These are phyloP conservation scores for Cladosporium sp. DNA, from an alignment of 2,329 filamentous ascomycete genomes.

Conservation along the genomic window DNA sequence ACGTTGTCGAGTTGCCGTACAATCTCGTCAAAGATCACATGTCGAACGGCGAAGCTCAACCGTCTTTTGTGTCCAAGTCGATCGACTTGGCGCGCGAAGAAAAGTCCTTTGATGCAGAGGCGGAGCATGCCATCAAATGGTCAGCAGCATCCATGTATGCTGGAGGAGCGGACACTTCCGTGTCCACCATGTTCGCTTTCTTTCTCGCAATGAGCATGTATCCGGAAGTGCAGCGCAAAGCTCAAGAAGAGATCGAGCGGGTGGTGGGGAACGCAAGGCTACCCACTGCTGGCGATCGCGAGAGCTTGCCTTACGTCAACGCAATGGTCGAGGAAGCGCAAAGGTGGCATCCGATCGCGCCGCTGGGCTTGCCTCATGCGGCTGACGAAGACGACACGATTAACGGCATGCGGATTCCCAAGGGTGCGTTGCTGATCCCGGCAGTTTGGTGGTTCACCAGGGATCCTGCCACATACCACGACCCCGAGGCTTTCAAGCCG, in stretches of 20 bases:
- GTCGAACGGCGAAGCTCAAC: constrained; percentile 21
- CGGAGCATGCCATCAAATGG: constrained; percentile 39
- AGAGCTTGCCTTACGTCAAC: constrained; percentile 29
- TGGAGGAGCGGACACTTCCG: constrained; percentile 22
- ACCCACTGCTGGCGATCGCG: constrained; percentile 27
- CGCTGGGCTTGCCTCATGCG: constrained; percentile 36
- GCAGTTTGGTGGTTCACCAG: constrained; percentile 36
- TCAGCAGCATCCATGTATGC: constrained; percentile 40
- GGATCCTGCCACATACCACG: constrained; percentile 19
- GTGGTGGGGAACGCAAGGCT: constrained; percentile 27
- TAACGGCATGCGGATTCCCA: constrained; percentile 40
- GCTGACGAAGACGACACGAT: constrained; percentile 39
- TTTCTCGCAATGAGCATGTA: constrained; percentile 30
- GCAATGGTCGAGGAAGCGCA: constrained; percentile 33
- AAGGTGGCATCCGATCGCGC: constrained; percentile 31
- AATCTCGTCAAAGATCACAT: constrained; percentile 39
- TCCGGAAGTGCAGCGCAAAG: constrained; percentile 28
- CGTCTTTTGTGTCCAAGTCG: constrained; percentile 40
- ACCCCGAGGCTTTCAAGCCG: constrained; percentile 29
- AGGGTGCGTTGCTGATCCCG: constrained; percentile 36
- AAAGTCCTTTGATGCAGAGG: constrained; percentile 17
- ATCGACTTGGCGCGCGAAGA: constrained; percentile 31
- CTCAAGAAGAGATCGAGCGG: constrained; percentile 30
- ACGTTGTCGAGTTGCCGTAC: constrained; percentile 40
- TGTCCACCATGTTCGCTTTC: constrained; percentile 30